Evolutionary conservation across 2,329 filamentous ascomycete genomes (phyloP).

Genomic region (Aspergillus texensis): DNA sequence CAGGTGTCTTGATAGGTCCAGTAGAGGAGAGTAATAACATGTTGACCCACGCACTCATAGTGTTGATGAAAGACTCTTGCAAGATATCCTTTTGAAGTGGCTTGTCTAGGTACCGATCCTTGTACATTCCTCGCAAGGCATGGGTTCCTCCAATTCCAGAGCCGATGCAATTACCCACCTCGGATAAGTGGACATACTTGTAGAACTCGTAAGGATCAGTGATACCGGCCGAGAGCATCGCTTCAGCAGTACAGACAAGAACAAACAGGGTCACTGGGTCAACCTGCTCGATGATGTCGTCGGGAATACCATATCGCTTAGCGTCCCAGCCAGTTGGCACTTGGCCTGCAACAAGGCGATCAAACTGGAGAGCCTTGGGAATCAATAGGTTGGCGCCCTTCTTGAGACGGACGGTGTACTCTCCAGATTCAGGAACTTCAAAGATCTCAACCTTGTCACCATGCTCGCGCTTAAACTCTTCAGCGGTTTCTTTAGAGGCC

Average conservation of each 20-base stretch:
- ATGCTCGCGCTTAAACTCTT: constrained; percentile 96
- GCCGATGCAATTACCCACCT: constrained; percentile 97
- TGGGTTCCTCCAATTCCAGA: constrained; percentile 96
- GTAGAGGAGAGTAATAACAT: constrained; percentile 98
- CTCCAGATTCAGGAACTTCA: constrained; percentile 88
- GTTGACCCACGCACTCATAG: constrained; percentile 99
- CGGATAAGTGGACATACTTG: constrained; percentile 97
- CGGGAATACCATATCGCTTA: constrained; percentile 92
- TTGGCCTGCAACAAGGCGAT: constrained; percentile 95
- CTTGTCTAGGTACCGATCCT: constrained; percentile 94
- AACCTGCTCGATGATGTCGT: constrained; percentile 96
- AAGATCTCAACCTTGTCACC: constrained; percentile 98
- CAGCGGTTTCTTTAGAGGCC: constrained; percentile 92
- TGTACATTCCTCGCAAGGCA: constrained; percentile 96
- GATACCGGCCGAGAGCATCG: constrained; percentile 88
- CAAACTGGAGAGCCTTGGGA: constrained; percentile 94
- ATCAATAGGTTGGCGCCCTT: constrained; percentile 95
- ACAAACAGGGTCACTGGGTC: constrained; percentile 96
- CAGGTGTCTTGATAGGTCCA: constrained; percentile 96
- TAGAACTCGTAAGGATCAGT: constrained; percentile 99
- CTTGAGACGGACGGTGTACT: constrained; percentile 91
- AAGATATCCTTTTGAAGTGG: constrained; percentile 98
- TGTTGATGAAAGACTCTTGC: constrained; percentile 99
- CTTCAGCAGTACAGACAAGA: constrained; percentile 89
- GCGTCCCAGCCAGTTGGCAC: constrained; percentile 97